Base-by-base conservation (phyloP, 352 stramenopile species). In the Globisporangium camurandrum region DNA sequence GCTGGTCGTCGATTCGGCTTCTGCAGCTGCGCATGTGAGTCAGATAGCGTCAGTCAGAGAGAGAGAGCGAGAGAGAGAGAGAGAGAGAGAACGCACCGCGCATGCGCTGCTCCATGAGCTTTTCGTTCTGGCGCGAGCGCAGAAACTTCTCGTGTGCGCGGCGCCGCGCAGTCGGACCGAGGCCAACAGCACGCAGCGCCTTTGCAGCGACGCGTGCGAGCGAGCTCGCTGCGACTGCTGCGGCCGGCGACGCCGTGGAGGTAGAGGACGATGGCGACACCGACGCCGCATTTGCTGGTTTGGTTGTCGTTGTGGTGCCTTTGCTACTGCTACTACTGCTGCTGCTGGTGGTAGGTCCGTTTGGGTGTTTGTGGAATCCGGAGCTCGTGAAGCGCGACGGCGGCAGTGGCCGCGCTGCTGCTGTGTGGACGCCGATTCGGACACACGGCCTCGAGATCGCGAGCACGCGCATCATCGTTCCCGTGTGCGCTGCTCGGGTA, bases 151-250 rank as follows among this genome's bases (percentile, higher is more conserved):
- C 59, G 28, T 67, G 62, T n/a, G 46, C 31, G 17, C 51, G 31
- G 27, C 62, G 46, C 12, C 59, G 63, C 49, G 62, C 37, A 39
- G 63, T 54, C 6, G 63, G 63, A 24, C 52, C 52, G 8, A 59
- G 23, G 31, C 65, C 59, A 41, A 61, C 40, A 34, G 55, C 40
- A 17, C 62, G 43, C 62, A 63, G 31, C n/a, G 52, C 52, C 19
- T 59, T 53, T 59, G 56, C 52, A 49, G 59, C 52, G 49, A 55
- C 59, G 11, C 48, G 44, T 2, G 27, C 30, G 9, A 69, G 34
- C 27, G 39, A 38, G 19, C 34, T 56, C 17, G 57, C 16, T 19
- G 51, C n/a, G 22, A 38, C 40, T 14, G n/a, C 36, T 24, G 17
- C 14, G 11, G 36, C n/a, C 16, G 23, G 22, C 4, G 36, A 41